These are phyloP conservation scores for Helianthus tuberosus DNA, from an alignment of 129 eudicot species.

Conservation along the genomic window DNA sequence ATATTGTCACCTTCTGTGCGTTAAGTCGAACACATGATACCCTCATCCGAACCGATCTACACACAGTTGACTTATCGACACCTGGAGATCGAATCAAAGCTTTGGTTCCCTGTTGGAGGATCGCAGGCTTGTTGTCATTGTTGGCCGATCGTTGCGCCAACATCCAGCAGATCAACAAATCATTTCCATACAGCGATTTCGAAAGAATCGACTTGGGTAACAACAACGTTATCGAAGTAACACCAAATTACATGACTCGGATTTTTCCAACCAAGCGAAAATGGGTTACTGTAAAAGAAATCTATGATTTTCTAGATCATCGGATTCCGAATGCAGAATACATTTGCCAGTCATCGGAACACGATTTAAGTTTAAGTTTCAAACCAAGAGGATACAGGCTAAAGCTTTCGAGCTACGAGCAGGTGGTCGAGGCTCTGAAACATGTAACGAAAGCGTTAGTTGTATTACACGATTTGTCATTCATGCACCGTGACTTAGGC, in stretches of 20 bases:
- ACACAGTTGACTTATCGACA: conserved; percentile 55
- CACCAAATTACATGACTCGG: conserved; percentile 48
- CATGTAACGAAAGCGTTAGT: conserved; percentile 70
- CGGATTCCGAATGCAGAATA: conserved; percentile 68
- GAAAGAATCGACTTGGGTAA: conserved; percentile 51
- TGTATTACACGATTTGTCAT: conserved; percentile 72
- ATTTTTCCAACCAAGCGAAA: conserved; percentile 50
- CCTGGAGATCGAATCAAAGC: conserved; percentile 66
- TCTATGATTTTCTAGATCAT: conserved; percentile 63
- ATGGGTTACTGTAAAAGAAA: conserved; percentile 62
- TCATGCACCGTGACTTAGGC: conserved; percentile 76
- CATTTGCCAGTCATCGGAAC: conserved; percentile 40
- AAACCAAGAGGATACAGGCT: conserved; percentile 71
- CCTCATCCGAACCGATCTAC: conserved; percentile 63
- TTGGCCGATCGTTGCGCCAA: conserved; percentile 56
- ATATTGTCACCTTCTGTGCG: conserved; percentile 68
- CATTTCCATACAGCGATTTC: conserved; percentile 52
- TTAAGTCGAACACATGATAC: conserved; percentile 52
- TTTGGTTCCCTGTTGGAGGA: conserved; percentile 73
- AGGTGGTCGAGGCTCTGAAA: conserved; percentile 61
- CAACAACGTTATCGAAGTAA: conserved; percentile 42
- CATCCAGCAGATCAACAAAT: conserved; percentile 27
- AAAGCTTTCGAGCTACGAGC: conserved; percentile 50
- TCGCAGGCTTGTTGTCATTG: conserved; percentile 55
- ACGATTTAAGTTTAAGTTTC: conserved; percentile 48